These are phyloP conservation scores for Phytophthora sp. DNA, from an alignment of 352 stramenopile genomes.

Conservation along the genomic window DNA sequence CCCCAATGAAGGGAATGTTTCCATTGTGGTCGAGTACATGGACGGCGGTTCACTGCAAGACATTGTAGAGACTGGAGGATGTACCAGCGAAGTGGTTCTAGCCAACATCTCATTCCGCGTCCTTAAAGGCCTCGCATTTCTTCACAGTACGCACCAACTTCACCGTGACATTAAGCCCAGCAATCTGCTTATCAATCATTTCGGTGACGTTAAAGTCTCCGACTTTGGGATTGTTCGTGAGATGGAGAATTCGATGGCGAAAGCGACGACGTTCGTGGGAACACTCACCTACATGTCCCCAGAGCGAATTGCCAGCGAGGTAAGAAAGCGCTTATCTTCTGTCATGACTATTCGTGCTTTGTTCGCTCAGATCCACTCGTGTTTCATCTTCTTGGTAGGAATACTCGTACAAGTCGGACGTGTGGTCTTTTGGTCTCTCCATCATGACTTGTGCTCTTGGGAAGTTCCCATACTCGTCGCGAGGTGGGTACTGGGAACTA, in stretches of 20 bases:
- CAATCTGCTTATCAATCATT: conserved; percentile 94
- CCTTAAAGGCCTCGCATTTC: conserved; percentile 86
- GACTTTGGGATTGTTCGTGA: conserved; percentile 87
- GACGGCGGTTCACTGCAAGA: conserved; percentile 94
- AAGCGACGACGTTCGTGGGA: conserved; percentile 91
- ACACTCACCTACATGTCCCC: conserved; percentile 95
- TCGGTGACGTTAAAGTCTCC: conserved; percentile 90
- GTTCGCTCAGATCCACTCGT: no score
- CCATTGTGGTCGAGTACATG: conserved; percentile 97
- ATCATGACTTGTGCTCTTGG: conserved; percentile 92
- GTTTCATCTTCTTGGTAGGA: conserved; percentile 38
- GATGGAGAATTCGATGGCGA: conserved; percentile 87
- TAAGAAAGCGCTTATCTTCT: conserved; percentile 18
- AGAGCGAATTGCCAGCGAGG: conserved; percentile 91
- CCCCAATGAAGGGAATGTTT: conserved; percentile 90
- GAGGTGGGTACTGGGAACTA: conserved; percentile 91
- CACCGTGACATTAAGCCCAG: conserved; percentile 95
- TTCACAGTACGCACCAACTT: conserved; percentile 91
- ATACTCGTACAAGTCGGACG: conserved; percentile 90
- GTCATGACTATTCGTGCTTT: background rate
- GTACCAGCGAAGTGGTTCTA: conserved; percentile 86
- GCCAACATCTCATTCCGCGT: conserved; percentile 90
- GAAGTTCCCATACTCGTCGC: conserved; percentile 86
- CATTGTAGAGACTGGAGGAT: conserved; percentile 90
- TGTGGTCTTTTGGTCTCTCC: conserved; percentile 87